Evolutionary conservation across 371 early-diverging fungal species (phyloP).

Genomic region (Apophysomyces trapeziformis): DNA sequence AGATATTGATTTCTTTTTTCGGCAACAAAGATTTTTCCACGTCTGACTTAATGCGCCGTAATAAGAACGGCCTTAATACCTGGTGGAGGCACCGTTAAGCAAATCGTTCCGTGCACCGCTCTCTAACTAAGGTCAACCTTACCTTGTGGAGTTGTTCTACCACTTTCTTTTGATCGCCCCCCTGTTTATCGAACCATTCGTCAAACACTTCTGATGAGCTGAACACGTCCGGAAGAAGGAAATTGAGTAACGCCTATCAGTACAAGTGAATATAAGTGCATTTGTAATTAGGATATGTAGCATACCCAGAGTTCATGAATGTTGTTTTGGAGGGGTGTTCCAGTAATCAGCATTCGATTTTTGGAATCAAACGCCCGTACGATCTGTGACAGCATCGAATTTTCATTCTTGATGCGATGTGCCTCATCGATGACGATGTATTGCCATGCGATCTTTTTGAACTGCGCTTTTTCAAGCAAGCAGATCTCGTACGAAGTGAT

Average conservation of each 20-base stretch:
- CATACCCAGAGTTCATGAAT: constrained; percentile 96
- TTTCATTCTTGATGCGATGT: constrained; percentile 99
- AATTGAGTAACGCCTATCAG: constrained; percentile 89
- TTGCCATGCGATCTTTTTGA: constrained; percentile 91
- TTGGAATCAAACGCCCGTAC: constrained; percentile 87
- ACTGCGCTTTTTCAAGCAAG: constrained; percentile 83
- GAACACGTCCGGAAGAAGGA: constrained; percentile 96
- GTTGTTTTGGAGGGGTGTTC: constrained; percentile 99
- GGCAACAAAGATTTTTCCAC: constrained; percentile 97
- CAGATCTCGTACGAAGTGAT: constrained; percentile 99
- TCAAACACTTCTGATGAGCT: constrained; percentile 92
- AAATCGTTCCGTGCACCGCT: not conserved
- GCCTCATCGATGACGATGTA: constrained; percentile 99
- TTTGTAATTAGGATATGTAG: not conserved
- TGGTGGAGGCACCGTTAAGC: not conserved
- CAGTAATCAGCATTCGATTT: constrained; percentile 96
- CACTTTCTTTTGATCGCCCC: constrained; percentile 83
- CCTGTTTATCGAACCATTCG: constrained; percentile 81
- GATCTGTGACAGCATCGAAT: constrained; percentile 91
- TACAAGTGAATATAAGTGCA: not conserved
- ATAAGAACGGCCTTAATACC: constrained; percentile 93
- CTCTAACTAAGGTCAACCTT: not conserved
- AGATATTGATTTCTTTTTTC: constrained; percentile 97
- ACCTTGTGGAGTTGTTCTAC: constrained; percentile 93
- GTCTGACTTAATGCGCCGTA: constrained; percentile 98